phyloP scores from a whole-genome alignment of 495 filamentous ascomycete genomes.

The Daldinia concentrica region DNA sequence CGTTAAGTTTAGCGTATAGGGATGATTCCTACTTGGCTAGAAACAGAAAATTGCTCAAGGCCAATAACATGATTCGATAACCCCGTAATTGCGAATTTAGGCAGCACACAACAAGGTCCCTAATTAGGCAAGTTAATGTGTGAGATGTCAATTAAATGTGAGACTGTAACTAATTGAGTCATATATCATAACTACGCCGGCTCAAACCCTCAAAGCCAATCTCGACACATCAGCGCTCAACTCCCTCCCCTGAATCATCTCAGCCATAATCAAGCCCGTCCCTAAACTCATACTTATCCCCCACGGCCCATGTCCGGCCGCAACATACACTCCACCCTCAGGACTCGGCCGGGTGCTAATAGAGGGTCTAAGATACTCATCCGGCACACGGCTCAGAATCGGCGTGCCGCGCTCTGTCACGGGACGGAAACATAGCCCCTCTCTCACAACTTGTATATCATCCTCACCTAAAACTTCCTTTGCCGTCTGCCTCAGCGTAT shows the following conservation, averaged over 20 bases:
- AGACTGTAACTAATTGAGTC: neutral
- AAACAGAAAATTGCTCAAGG: too few species aligned
- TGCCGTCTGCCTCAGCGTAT: slow-evolving; percentile 63
- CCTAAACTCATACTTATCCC: slow-evolving; percentile 70
- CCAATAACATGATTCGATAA: too few species aligned
- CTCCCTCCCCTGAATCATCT: slow-evolving; percentile 65
- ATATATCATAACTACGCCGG: neutral
- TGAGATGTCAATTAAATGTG: neutral
- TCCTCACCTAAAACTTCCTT: slow-evolving; percentile 65
- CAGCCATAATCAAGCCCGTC: slow-evolving; percentile 71
- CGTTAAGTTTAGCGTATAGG: too few species aligned
- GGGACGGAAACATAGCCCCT: slow-evolving; percentile 78
- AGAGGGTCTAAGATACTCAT: slow-evolving; percentile 60
- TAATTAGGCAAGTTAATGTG: too few species aligned
- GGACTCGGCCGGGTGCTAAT: slow-evolving; percentile 51
- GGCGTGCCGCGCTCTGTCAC: slow-evolving; percentile 70
- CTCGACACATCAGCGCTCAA: slow-evolving; percentile 61
- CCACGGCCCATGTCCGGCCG: slow-evolving; percentile 79
- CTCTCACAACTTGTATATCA: slow-evolving; percentile 69
- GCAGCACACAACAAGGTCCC: too few species aligned
- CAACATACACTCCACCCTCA: slow-evolving; percentile 74
- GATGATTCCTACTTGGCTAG: too few species aligned
- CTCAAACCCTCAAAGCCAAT: slow-evolving; percentile 45
- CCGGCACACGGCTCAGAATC: slow-evolving; percentile 65
- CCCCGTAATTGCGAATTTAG: too few species aligned